Evolutionary conservation across 73 alveolate genomes (phyloP).

Genomic region (Symbiodinium natans): DNA sequence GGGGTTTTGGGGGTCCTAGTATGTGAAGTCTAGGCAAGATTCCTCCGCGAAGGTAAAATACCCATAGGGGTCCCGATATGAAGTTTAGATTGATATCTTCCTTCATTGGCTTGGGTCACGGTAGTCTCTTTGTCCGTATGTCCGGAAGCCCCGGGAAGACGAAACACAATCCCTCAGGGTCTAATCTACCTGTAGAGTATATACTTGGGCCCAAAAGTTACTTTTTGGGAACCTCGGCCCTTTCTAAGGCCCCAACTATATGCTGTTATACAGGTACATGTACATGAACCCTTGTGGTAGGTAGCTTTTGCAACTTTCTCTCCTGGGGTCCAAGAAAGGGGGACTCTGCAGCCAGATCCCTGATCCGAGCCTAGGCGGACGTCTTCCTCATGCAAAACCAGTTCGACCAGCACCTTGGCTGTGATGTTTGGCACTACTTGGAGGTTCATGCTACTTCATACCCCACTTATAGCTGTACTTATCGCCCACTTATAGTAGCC

Average conservation of each 20-base stretch:
- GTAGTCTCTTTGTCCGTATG: neutral
- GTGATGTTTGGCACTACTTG: neutral
- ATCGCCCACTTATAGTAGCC: no score
- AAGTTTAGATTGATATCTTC: neutral
- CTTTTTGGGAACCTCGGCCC: no score
- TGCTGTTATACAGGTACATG: neutral
- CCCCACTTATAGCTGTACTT: no score
- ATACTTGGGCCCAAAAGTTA: no score
- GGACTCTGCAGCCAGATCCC: neutral
- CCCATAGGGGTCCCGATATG: neutral
- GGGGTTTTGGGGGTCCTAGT: neutral
- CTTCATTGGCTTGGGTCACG: neutral
- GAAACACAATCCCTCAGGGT: no score
- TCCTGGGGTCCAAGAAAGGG: neutral
- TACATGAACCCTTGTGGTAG: neutral
- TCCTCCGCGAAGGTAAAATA: neutral
- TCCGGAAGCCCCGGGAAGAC: neutral
- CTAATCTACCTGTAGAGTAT: no score
- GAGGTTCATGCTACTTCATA: no score
- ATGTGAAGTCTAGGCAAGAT: neutral
- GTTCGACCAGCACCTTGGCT: conserved; percentile 30
- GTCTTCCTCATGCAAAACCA: conserved; percentile 37
- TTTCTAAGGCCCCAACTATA: neutral
- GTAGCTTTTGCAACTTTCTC: neutral
- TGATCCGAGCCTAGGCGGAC: neutral